Percentiles rank a stretch among this genome's conserved stretches.
phyloP scores from a whole-genome alignment of 2,329 filamentous ascomycete genomes.

The Alternaria ventricosa region DNA sequence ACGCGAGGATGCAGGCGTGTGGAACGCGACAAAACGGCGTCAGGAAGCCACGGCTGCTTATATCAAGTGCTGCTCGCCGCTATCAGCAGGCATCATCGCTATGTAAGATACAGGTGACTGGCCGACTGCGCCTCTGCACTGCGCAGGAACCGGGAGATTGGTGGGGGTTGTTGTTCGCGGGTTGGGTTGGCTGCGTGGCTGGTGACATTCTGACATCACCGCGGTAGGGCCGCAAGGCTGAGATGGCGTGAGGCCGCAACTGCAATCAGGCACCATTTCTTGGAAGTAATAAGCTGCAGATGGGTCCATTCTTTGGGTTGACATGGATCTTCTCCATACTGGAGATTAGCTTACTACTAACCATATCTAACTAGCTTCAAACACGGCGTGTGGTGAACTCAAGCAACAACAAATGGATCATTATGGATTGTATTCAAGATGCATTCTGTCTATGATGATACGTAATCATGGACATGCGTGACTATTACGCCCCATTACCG shows the following conservation, averaged over 20 bases:
- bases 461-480: slow-evolving; percentile 21
- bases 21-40: slow-evolving; percentile 8
- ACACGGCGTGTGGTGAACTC: neutral
- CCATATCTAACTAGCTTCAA: neutral
- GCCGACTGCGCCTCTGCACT: slow-evolving; percentile 32
- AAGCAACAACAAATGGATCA: slow-evolving; percentile 1
- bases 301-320: neutral
- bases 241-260: slow-evolving; percentile 24
- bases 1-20: slow-evolving; percentile 14
- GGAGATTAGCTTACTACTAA: neutral
- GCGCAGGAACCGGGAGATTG: slow-evolving; percentile 21
- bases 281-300: neutral
- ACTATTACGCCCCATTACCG: slow-evolving; percentile 22
- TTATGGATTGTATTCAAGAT: slow-evolving; percentile 16
- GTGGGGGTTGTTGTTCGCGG: slow-evolving; percentile 21
- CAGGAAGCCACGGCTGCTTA: slow-evolving; percentile 17
- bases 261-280: slow-evolving; percentile 18
- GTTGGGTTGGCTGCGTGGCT: slow-evolving; percentile 7
- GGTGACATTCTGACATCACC: slow-evolving; percentile 28
- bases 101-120: slow-evolving; percentile 31
- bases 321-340: neutral
- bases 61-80: slow-evolving; percentile 10
- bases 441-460: slow-evolving; percentile 38
- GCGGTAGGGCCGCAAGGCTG: slow-evolving; percentile 17
- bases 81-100: slow-evolving; percentile 19